Evolutionary conservation across 148 eudicot species (phyloP).

Genomic region (Nepenthes gracilis): DNA sequence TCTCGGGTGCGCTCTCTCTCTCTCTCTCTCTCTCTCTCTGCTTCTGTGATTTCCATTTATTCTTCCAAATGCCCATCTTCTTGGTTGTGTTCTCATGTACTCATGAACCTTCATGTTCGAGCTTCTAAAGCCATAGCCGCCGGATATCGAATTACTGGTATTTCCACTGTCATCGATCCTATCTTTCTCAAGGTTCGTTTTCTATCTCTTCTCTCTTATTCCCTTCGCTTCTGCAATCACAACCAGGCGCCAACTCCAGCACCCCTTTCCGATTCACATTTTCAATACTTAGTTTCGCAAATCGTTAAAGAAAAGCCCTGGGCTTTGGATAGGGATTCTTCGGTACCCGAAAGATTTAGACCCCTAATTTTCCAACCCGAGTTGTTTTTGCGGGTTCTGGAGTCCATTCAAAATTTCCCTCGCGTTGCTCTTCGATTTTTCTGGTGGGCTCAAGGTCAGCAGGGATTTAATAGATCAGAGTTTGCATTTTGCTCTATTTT

Average conservation of each 20-base stretch:
- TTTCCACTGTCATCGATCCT: background rate
- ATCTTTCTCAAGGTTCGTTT: conserved; percentile 24
- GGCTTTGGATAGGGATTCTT: conserved; percentile 11
- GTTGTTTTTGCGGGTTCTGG: conserved; percentile 26
- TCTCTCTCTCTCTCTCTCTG: background rate
- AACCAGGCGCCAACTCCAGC: background rate
- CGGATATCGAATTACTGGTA: too few species aligned
- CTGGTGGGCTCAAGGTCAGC: conserved; percentile 36
- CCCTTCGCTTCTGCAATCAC: conserved; percentile 5
- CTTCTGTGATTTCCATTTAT: background rate
- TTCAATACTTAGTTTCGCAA: conserved; percentile 18
- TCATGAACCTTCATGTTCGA: conserved; percentile 35
- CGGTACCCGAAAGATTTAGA: conserved; percentile 16
- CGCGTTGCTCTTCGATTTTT: conserved; percentile 30
- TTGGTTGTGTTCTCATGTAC: conserved; percentile 1
- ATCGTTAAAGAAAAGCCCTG: conserved; percentile 19
- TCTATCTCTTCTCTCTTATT: conserved; percentile 10
- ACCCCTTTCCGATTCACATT: conserved; percentile 4
- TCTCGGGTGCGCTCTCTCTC: background rate
- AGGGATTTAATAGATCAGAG: conserved; percentile 27
- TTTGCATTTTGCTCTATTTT: conserved; percentile 30
- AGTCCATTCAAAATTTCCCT: conserved; percentile 21
- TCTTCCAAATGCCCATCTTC: background rate
- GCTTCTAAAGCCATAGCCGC: conserved; percentile 23
- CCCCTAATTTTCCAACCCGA: conserved; percentile 24